Evolutionary conservation across 139 green algal genomes (phyloP), one percentile per base, ranked within the genome.

Genomic region (Micromonas pusilla): DNA sequence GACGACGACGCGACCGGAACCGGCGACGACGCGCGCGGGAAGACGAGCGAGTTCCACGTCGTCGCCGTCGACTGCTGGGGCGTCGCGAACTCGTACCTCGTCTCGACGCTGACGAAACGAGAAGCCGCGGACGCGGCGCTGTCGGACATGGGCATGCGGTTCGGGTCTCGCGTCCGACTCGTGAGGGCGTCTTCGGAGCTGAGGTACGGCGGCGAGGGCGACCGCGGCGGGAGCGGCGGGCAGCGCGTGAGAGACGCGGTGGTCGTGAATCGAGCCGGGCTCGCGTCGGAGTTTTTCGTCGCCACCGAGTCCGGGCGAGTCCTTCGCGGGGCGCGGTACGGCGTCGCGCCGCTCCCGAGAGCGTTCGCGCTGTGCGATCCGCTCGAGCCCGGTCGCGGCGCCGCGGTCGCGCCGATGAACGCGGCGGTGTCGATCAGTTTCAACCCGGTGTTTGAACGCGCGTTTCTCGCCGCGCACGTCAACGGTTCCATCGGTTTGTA

Each of bases 281-380:
- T 37, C 66, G 53, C 37, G 19, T 13, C 37, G 32, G 36, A 76
- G 37, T 76, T 76, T 19, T n/a, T 34, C 37, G 70, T 76, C 36
- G 70, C 70, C 34, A 34, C 36, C 16, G 70, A 76, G 21, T 9
- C 6, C 16, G 70, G 70, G 19, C 16, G 37, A 2, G 70, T 76
- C n/a, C 70, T 76, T n/a, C 33, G 33, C n/a, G 70, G 70, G 32
- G 70, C 70, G 34, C 34, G 70, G 5, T 76, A 76, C 70, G 70
- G 70, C 37, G 37, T 23, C 2, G 36, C 70, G 16, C 37, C 70
- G 19, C 30, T 34, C 16, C 70, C 70, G 63, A 32, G 19, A 6
- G 63, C 63, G 26, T 70, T 37, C 63, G 63, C 19, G 32, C 53
- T 31, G 70, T 39, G 32, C 19, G 16, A 45, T 57, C 45, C 45